Evolutionary conservation across 2,329 filamentous ascomycete species (phyloP).

Genomic region (Cladobotryum mycophilum): DNA sequence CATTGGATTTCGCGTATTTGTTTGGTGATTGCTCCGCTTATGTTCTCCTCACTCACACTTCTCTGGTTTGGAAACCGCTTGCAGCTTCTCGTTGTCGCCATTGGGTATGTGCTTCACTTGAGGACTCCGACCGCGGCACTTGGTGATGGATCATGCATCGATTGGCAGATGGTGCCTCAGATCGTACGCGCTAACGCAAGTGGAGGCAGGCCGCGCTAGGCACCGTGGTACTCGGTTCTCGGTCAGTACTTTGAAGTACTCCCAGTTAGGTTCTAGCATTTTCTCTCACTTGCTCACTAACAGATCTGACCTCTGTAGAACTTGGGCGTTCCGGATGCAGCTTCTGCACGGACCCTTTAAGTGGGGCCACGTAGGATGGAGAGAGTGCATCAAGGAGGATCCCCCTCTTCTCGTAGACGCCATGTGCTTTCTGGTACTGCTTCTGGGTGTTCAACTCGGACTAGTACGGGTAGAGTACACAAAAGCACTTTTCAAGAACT

Average conservation of each 20-base stretch:
- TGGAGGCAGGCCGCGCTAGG: not conserved
- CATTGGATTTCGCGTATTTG: not conserved
- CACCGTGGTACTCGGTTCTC: not conserved
- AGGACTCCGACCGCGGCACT: not conserved
- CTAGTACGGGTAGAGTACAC: too few species aligned
- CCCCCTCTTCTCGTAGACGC: too few species aligned
- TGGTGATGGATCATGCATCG: not conserved
- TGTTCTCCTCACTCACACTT: too few species aligned
- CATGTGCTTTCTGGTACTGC: too few species aligned
- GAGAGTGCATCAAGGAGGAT: too few species aligned
- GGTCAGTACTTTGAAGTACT: constrained; percentile 1
- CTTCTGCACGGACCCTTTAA: not conserved
- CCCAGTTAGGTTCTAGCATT: not conserved
- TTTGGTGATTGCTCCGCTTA: too few species aligned
- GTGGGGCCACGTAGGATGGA: too few species aligned
- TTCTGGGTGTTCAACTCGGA: too few species aligned
- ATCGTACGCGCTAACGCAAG: constrained; percentile 9
- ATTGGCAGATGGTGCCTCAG: constrained; percentile 5
- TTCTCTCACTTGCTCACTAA: not conserved
- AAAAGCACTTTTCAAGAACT: too few species aligned
- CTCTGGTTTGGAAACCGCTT: too few species aligned
- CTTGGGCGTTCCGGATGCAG: not conserved
- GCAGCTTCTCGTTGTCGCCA: too few species aligned
- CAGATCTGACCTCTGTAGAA: constrained; percentile 2
- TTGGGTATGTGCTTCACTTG: too few species aligned